Evolutionary conservation across 2,329 filamentous ascomycete genomes (phyloP).

Genomic region (Cadophora malorum): DNA sequence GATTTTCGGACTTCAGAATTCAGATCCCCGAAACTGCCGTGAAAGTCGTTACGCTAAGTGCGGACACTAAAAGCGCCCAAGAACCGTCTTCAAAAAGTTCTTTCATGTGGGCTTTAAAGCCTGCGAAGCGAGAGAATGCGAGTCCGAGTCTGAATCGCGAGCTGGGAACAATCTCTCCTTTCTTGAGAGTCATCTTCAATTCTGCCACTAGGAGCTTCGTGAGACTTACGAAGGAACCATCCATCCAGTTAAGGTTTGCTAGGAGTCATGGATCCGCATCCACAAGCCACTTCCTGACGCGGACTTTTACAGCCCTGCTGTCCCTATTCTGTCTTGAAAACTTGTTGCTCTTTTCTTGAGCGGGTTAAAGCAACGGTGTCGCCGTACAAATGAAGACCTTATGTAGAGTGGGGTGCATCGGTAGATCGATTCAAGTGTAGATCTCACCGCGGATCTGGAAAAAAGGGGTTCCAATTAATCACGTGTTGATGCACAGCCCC

Average conservation of each 20-base stretch:
- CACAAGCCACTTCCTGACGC: no score
- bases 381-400: neutral
- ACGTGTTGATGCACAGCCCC: neutral
- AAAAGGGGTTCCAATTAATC: neutral
- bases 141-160: no score
- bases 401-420: neutral
- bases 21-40: neutral
- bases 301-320: neutral
- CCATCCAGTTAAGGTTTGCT: no score
- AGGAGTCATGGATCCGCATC: no score
- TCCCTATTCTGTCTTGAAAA: neutral
- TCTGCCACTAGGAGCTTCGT: no score
- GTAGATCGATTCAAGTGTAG: neutral
- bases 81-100: neutral
- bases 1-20: neutral
- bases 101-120: neutral
- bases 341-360: neutral
- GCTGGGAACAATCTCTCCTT: no score
- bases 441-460: neutral
- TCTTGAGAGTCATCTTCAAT: no score
- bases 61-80: conserved; percentile 1
- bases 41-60: neutral
- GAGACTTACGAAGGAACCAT: no score
- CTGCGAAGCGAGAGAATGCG: neutral
- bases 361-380: neutral